Percentiles rank a stretch among this genome's conserved stretches.
These are phyloP conservation scores for Rosa persica DNA, from an alignment of 306 rosid genomes.

Conservation along the genomic window DNA sequence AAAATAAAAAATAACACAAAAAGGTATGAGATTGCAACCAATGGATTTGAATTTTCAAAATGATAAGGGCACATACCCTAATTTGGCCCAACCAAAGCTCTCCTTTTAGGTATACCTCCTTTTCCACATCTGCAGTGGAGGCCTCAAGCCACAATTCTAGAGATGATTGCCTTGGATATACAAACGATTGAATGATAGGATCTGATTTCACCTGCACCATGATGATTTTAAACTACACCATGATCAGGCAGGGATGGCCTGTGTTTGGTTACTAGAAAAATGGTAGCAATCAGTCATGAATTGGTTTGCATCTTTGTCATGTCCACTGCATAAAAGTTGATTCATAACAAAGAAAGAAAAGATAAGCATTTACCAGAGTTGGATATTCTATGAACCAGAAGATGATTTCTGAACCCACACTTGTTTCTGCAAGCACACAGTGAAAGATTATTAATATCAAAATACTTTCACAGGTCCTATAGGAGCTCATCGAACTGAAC, in stretches of 20 bases:
- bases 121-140: slow-evolving; percentile 43
- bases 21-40: slow-evolving; percentile 5
- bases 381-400: slow-evolving; percentile 67
- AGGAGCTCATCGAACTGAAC: no score
- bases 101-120: slow-evolving; percentile 39
- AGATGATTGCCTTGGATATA: slow-evolving; percentile 49
- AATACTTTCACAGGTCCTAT: no score
- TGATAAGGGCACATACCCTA: slow-evolving; percentile 35
- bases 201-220: slow-evolving; percentile 35
- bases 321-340: not conserved
- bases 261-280: slow-evolving; percentile 4
- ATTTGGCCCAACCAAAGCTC: slow-evolving; percentile 35
- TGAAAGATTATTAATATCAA: slow-evolving; percentile 17
- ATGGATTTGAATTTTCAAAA: slow-evolving; percentile 11
- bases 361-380: slow-evolving; percentile 43
- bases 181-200: slow-evolving; percentile 47
- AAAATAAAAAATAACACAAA: not conserved
- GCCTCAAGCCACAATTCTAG: slow-evolving; percentile 49
- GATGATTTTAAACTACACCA: not conserved
- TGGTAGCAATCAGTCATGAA: not conserved
- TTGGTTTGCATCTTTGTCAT: not conserved
- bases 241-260: slow-evolving; percentile 1
- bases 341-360: not conserved
- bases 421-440: slow-evolving; percentile 73
- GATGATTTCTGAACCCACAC: slow-evolving; percentile 97